phyloP scores from a whole-genome alignment of 805 yeast genomes.

The Candida qinlingensis region DNA sequence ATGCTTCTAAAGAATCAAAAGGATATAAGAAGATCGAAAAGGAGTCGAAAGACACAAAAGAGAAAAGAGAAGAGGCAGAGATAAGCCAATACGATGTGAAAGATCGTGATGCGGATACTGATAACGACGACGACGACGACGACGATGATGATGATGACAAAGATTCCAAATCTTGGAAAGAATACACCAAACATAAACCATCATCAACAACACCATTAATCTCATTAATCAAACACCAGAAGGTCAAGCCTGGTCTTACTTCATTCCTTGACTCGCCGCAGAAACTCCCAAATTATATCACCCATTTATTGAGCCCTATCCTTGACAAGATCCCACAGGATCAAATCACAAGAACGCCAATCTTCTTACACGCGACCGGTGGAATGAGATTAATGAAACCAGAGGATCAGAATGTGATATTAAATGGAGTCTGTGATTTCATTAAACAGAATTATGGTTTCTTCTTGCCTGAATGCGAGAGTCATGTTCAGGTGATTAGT shows the following conservation, averaged over 20 bases:
- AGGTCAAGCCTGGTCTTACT: constrained; percentile 52
- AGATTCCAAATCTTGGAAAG: constrained; percentile 7
- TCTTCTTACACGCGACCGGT: constrained; percentile 66
- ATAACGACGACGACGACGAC: background rate
- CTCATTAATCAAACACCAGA: constrained; percentile 16
- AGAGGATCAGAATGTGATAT: constrained; percentile 40
- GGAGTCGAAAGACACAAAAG: constrained; percentile 4
- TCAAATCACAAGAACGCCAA: constrained; percentile 59
- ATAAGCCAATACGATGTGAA: too few relatives aligned
- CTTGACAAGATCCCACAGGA: constrained; percentile 50
- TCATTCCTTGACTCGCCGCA: constrained; percentile 42
- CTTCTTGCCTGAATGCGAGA: constrained; percentile 54
- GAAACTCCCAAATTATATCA: constrained; percentile 48
- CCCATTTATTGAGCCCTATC: constrained; percentile 42
- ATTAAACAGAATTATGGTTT: constrained; percentile 42
- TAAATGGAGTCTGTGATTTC: constrained; percentile 46
- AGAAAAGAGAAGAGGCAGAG: background rate
- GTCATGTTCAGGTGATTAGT: constrained; percentile 54
- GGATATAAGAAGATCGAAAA: too few relatives aligned
- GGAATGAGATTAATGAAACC: constrained; percentile 59
- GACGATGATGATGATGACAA: constrained; percentile 1
- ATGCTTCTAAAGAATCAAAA: too few relatives aligned
- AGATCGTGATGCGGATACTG: background rate
- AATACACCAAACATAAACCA: background rate
- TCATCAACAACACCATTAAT: constrained; percentile 10